Evolutionary conservation across 108 stramenopile genomes (phyloP).

Genomic region (Conticribra guillardii): DNA sequence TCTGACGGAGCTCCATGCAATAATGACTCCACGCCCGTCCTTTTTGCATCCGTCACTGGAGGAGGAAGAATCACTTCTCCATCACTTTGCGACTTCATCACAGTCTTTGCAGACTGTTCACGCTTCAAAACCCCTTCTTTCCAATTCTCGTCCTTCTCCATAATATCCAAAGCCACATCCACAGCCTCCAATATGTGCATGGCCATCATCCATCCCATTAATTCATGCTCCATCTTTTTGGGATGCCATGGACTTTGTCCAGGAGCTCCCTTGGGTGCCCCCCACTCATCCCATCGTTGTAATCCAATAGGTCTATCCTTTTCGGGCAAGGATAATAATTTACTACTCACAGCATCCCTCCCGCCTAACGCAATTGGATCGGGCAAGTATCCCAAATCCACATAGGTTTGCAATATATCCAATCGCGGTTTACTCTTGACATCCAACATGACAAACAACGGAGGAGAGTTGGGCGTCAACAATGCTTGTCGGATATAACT

Average conservation of each 20-base stretch:
- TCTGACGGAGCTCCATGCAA: constrained; percentile 56
- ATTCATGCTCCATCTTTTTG: constrained; percentile 75
- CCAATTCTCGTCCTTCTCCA: constrained; percentile 36
- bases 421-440: constrained; percentile 48
- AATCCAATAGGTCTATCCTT: constrained; percentile 65
- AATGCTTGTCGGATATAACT: constrained; percentile 75
- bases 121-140: constrained; percentile 23
- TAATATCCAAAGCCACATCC: constrained; percentile 59
- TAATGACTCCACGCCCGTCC: constrained; percentile 44
- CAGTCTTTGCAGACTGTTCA: neutral
- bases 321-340: constrained; percentile 31
- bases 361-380: constrained; percentile 70
- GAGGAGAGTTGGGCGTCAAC: constrained; percentile 46
- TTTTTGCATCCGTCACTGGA: constrained; percentile 38
- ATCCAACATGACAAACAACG: constrained; percentile 80
- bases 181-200: constrained; percentile 81
- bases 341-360: constrained; percentile 51
- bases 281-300: constrained; percentile 84
- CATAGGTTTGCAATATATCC: constrained; percentile 61
- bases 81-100: constrained; percentile 1
- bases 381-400: constrained; percentile 51
- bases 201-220: constrained; percentile 82
- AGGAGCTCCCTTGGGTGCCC: constrained; percentile 73
- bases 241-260: constrained; percentile 88
- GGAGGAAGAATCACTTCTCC: constrained; percentile 23